Evolutionary conservation across 305 asterid genomes (phyloP).

Genomic region (Fraxinus albicans): DNA sequence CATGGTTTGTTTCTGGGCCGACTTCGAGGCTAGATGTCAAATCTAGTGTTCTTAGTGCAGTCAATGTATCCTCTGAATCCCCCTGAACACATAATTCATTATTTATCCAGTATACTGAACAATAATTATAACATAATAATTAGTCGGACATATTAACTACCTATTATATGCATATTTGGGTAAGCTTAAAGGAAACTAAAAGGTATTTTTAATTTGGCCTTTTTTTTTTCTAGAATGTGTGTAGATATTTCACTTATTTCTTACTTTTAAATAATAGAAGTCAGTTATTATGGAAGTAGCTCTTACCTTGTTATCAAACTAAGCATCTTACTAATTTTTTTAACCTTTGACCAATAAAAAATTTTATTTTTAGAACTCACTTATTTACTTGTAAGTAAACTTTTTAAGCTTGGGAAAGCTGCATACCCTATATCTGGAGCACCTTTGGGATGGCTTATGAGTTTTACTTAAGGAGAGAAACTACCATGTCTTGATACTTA

Average conservation of each 20-base stretch:
- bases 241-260: background rate
- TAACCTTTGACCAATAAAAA: background rate
- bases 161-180: background rate
- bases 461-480: background rate
- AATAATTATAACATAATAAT: background rate
- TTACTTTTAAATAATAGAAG: background rate
- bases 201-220: background rate
- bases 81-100: conserved; percentile 34
- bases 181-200: background rate
- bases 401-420: background rate
- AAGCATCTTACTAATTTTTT: background rate
- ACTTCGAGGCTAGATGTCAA: conserved; percentile 81
- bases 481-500: background rate
- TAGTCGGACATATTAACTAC: background rate
- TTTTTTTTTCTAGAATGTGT: background rate
- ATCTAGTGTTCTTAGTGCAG: conserved; percentile 64
- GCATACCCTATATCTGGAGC: background rate
- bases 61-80: conserved; percentile 42
- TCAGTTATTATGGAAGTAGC: background rate
- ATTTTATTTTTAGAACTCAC: background rate
- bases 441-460: background rate
- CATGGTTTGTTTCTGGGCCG: conserved; percentile 43
- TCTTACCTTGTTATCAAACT: background rate
- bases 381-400: background rate
- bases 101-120: conserved; percentile 9